A percentile compares a stretch with the other conserved stretches of the same genome.
These are phyloP conservation scores for Xylariaceae sp. DNA, from an alignment of 2,329 filamentous ascomycete genomes.

Conservation along the genomic window DNA sequence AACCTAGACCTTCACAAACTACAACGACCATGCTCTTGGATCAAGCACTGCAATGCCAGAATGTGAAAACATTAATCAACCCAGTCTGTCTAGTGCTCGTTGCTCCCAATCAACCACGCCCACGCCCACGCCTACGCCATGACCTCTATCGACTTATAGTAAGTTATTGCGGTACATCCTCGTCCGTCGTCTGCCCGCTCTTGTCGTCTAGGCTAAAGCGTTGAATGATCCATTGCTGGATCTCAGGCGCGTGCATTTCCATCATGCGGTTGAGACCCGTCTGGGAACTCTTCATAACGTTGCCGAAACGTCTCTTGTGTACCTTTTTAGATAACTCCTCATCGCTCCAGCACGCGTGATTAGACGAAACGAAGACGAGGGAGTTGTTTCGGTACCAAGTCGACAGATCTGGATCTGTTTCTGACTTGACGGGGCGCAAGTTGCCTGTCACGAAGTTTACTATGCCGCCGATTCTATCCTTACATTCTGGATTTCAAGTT, in stretches of 20 bases:
- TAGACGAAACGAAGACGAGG: slow-evolving; percentile 67
- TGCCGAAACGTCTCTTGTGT: slow-evolving; percentile 55
- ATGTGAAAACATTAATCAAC: neutral
- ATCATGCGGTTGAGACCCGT: slow-evolving; percentile 52
- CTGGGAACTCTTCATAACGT: slow-evolving; percentile 48
- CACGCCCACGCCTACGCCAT: neutral
- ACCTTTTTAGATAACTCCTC: slow-evolving; percentile 55
- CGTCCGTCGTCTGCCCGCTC: slow-evolving; percentile 14
- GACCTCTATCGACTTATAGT: neutral
- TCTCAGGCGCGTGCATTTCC: slow-evolving; percentile 47
- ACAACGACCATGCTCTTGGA: neutral
- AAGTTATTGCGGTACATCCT: slow-evolving; percentile 4
- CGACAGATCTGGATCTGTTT: slow-evolving; percentile 65
- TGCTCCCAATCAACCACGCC: neutral
- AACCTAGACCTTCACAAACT: too few relatives aligned
- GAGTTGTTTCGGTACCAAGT: slow-evolving; percentile 83
- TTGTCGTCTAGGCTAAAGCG: slow-evolving; percentile 2
- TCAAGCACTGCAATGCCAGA: too few relatives aligned
- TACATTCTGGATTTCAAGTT: slow-evolving; percentile 46
- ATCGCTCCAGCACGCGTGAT: slow-evolving; percentile 72
- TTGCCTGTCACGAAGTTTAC: slow-evolving; percentile 77
- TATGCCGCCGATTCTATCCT: slow-evolving; percentile 62
- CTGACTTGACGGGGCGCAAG: slow-evolving; percentile 72
- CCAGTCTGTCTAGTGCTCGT: slow-evolving; percentile 2
- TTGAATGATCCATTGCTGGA: slow-evolving; percentile 47